Percentiles rank a stretch among this genome's conserved stretches.
phyloP scores from a whole-genome alignment of 495 filamentous ascomycete genomes.

The Daldinia concentrica region DNA sequence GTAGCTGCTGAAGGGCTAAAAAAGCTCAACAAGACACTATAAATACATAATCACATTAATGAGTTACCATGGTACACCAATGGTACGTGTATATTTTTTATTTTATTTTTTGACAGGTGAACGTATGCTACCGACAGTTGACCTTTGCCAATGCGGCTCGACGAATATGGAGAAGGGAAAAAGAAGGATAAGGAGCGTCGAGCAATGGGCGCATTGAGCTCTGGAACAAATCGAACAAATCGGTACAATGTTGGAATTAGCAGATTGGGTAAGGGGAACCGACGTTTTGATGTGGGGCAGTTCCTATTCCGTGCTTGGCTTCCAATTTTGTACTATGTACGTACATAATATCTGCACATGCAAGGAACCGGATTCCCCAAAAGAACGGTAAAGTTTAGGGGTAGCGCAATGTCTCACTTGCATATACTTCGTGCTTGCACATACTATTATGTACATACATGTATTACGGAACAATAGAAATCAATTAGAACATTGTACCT shows the following conservation, averaged over 20 bases:
- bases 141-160: conserved; percentile 7
- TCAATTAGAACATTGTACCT: not conserved
- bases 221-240: conserved; percentile 12
- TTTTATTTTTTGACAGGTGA: not conserved
- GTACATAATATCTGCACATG: conserved; percentile 7
- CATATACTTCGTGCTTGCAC: not conserved
- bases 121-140: not conserved
- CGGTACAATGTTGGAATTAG: conserved; percentile 14
- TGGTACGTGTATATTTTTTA: conserved; percentile 6
- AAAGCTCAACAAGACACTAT: conserved; percentile 29
- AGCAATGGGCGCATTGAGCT: conserved; percentile 25
- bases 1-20: conserved; percentile 29
- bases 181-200: conserved; percentile 17
- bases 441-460: not conserved
- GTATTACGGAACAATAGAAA: not conserved
- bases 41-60: conserved; percentile 34
- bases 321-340: conserved; percentile 6
- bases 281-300: conserved; percentile 14
- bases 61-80: conserved; percentile 6
- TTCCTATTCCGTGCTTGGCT: conserved; percentile 27
- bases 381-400: conserved; percentile 13
- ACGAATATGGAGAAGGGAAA: not conserved
- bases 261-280: conserved; percentile 15
- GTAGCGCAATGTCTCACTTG: conserved; percentile 5
- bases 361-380: conserved; percentile 11